These are phyloP conservation scores for Coffea canephora DNA, from an alignment of 257 asterid species.

Conservation along the genomic window DNA sequence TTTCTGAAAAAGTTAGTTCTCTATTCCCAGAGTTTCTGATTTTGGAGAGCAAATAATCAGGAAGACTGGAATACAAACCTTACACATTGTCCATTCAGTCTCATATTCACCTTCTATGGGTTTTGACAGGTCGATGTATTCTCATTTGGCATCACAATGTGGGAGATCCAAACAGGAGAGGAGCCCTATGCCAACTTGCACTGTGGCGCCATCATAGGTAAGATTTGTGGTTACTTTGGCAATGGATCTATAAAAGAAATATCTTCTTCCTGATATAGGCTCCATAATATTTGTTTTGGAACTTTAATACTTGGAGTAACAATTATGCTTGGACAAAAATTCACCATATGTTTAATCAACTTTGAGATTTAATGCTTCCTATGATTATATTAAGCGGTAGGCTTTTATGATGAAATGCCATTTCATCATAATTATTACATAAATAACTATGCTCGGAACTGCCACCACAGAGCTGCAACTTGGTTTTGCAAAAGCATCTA, in stretches of 20 bases:
- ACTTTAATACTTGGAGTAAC: not conserved
- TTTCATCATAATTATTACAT: not conserved
- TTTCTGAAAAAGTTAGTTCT: constrained; percentile 70
- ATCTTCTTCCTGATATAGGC: not conserved
- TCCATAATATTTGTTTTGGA: not conserved
- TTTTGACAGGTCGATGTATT: constrained; percentile 74
- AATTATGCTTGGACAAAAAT: not conserved
- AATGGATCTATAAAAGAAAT: not conserved
- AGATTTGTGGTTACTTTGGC: constrained; percentile 6
- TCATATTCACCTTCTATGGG: not conserved
- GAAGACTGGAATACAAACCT: not conserved
- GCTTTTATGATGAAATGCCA: not conserved
- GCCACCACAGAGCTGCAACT: not conserved
- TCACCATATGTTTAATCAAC: too few relatives aligned
- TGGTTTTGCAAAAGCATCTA: not conserved
- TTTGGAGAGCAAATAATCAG: not conserved
- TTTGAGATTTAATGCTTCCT: not conserved
- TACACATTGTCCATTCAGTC: not conserved
- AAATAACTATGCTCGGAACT: not conserved
- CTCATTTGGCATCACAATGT: constrained; percentile 80
- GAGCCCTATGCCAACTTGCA: constrained; percentile 85
- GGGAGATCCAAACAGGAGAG: constrained; percentile 88
- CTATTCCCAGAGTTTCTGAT: not conserved
- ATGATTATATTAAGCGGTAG: not conserved
- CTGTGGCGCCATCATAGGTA: constrained; percentile 91